Evolutionary conservation across 306 rosid genomes (phyloP), one percentile per base, ranked within the genome.

Genomic region (Geum urbanum): DNA sequence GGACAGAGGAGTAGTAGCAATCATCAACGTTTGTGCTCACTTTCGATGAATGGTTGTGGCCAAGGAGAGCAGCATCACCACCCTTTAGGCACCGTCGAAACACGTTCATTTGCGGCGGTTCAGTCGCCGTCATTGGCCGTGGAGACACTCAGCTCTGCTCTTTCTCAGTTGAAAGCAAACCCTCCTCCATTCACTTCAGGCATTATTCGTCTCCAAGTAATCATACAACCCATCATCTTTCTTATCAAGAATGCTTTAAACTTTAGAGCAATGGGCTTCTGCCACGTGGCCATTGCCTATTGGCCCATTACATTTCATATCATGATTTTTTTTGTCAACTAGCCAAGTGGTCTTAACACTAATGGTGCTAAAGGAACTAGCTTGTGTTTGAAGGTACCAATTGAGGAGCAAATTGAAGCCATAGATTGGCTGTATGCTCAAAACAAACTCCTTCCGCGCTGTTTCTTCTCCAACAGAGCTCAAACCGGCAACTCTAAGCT

Each of bases 381-480:
- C 44, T 35, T 70, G 57, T 61, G 66, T 44, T 37, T 74, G 61
- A 69, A 87, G 92, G 97, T 90, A n/a, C 96, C 92, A 12, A 94
- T 94, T 51, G 85, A 94, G 32, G 88, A 85, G 63, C 79, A 79
- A n/a, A 80, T 94, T 67, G 89, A 88, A 45, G 92, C 92, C 32
- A 84, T 94, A 67, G 90, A 91, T 78, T 90, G 98, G 97, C 87
- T 94, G 0, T 86, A 86, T 72, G 84, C 92, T 0, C 98, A 94
- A 62, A 66, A 63, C 73, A 78, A 87, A 14, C 51, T 80, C 69
- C 92, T 84, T 79, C 96, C 98, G 8, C 85, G 97, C 18, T 88
- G 88, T 67, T 91, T 73, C 77, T 94, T 90, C 86, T 90, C 91
- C 7, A 79, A 89, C 37, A 85, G 89, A 76, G 71, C 71, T 72